Evolutionary conservation across 2,329 filamentous ascomycete genomes (phyloP).

Genomic region (Neofusicoccum laricinum): DNA sequence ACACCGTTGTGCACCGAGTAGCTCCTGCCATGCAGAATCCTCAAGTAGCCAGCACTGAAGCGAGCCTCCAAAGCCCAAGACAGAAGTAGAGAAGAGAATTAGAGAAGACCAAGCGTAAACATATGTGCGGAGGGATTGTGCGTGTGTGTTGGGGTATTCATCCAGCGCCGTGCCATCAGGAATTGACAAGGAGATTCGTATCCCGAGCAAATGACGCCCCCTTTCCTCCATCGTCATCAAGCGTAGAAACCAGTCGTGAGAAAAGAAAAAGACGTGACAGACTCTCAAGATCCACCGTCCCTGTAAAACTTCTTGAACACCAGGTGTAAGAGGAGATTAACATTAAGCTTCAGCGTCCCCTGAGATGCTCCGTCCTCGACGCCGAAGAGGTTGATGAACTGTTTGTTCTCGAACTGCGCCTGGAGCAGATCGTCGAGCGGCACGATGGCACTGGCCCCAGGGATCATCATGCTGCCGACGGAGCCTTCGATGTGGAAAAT

Average conservation of each 20-base stretch:
- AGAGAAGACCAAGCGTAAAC: background rate
- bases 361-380: constrained; percentile 19
- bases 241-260: background rate
- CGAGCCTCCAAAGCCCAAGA: background rate
- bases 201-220: background rate
- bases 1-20: background rate
- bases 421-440: constrained; percentile 91
- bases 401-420: constrained; percentile 94
- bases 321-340: constrained; percentile 93
- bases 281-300: constrained; percentile 28
- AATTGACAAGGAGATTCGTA: background rate
- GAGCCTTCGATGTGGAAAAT: constrained; percentile 91
- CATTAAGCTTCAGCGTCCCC: constrained; percentile 73
- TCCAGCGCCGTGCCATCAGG: background rate
- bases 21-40: constrained; percentile 5
- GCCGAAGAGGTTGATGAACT: constrained; percentile 87
- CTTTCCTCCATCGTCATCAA: background rate
- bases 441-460: constrained; percentile 83
- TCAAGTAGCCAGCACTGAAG: background rate
- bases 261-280: background rate
- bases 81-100: background rate
- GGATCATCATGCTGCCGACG: constrained; percentile 91
- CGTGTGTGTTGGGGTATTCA: constrained; percentile 1
- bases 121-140: background rate
- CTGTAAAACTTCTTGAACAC: constrained; percentile 98